Base-by-base conservation (phyloP, 805 yeast genomes). In the Blastobotrys chiropterorum region DNA sequence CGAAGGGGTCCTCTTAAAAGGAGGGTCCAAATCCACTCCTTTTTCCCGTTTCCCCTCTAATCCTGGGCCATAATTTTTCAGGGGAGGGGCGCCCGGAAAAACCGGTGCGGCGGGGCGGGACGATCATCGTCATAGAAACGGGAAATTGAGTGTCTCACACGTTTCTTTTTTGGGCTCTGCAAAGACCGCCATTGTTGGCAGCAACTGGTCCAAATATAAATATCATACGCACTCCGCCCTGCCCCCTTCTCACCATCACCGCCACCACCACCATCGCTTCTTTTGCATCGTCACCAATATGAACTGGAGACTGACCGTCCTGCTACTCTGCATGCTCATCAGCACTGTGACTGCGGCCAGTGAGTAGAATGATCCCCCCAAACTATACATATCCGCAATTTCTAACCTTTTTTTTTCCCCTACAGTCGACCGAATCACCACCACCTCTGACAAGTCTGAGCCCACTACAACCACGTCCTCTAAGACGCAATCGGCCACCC, bases 401-500 rank as follows among this genome's bases (percentile, higher is more conserved):
- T 31, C 14, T 14, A 31, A 31, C 14, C 14, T 31, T 31, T 31
- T 31, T 31, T 31, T 31, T 31, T 26, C 34, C 34, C 11, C 34
- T 26, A 26, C 34, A 26, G 49, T 56, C 48, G 59, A 56, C 46
- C 45, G 44, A 6, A 14, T 47, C 19, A 43, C 56, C 21, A 46
- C 55, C 19, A 46, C 49, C 40, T 11, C 50, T 7, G 43, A 40
- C 3, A 39, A 19, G 17, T 38, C 52, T 8, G 21, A 19, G 17
- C 39, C 52, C 5, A 17, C 59, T 22, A 26, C 52, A 3, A 30
- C 53, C n/a, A 30, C 53, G 6, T 16, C 59, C 19, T 34, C 53
- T 8, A 22, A 51, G 14, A 47, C 51, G 8, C 38, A 53, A 2
- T 38, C 59, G 13, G 53, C 53, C 5, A 59, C 62, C 2, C 44